Conservation (phyloP, 169 alveolate species). For the Cytauxzoon felis region DNA sequence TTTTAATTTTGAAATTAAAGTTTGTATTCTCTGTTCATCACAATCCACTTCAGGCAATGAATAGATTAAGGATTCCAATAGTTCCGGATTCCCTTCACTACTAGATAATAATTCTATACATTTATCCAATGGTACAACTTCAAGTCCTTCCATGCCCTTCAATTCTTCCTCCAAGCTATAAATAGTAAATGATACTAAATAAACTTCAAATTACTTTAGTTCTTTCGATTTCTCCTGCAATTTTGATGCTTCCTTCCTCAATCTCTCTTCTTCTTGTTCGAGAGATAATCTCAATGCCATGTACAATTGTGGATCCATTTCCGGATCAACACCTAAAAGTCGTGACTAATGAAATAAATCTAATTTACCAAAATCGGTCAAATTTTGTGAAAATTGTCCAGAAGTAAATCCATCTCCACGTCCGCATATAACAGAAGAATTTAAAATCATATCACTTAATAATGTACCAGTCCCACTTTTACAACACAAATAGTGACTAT, state of each 20-base stretch:
- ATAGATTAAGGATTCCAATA: constrained; percentile 54
- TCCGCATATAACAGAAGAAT: constrained; percentile 28
- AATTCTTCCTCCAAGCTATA: constrained; percentile 42
- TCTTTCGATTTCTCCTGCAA: constrained; percentile 4
- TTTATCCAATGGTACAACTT: constrained; percentile 48
- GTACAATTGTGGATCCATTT: constrained; percentile 62
- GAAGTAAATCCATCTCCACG: not conserved
- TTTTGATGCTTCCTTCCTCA: constrained; percentile 15
- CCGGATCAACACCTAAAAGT: constrained; percentile 53
- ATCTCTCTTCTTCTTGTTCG: constrained; percentile 65
- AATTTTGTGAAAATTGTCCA: constrained; percentile 10
- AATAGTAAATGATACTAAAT: not conserved
- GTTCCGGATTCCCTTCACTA: constrained; percentile 61
- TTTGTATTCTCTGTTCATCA: constrained; percentile 47
- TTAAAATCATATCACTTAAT: constrained; percentile 51
- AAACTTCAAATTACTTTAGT: not conserved
- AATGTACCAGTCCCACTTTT: constrained; percentile 45
- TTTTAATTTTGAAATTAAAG: constrained; percentile 47
- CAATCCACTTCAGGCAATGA: constrained; percentile 60
- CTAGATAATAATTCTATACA: constrained; percentile 54
- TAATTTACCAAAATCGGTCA: constrained; percentile 48
- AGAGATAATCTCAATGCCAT: constrained; percentile 64
- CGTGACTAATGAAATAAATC: not conserved
- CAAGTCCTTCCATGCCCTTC: constrained; percentile 47
- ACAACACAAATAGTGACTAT: constrained; percentile 54